Evolutionary conservation across 176 grass and related monocot genomes (phyloP).

Genomic region (barley (Hordeum vulgare)): MorexV3_pseudomolecules_assembly NC_058522.1:522210901-522211400

Average conservation of each 20-base stretch:
- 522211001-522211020: background rate
- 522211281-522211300: constrained; percentile 87
- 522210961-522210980: background rate
- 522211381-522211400: background rate
- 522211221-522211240: background rate
- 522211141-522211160: constrained; percentile 52
- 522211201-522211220: background rate
- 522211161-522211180: background rate
- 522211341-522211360: background rate
- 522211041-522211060: background rate
- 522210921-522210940: background rate
- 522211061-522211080: background rate
- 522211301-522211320: constrained; percentile 64
- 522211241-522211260: background rate
- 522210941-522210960: background rate
- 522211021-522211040: background rate
- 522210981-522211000: background rate
- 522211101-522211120: constrained; percentile 96
- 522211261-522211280: constrained; percentile 62
- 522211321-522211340: background rate
- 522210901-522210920: background rate
- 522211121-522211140: constrained; percentile 83
- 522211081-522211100: background rate
- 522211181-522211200: background rate
- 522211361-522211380: background rate